Base-by-base conservation (phyloP, 2,329 filamentous ascomycete species). In the Trichoderma polysporum region DNA sequence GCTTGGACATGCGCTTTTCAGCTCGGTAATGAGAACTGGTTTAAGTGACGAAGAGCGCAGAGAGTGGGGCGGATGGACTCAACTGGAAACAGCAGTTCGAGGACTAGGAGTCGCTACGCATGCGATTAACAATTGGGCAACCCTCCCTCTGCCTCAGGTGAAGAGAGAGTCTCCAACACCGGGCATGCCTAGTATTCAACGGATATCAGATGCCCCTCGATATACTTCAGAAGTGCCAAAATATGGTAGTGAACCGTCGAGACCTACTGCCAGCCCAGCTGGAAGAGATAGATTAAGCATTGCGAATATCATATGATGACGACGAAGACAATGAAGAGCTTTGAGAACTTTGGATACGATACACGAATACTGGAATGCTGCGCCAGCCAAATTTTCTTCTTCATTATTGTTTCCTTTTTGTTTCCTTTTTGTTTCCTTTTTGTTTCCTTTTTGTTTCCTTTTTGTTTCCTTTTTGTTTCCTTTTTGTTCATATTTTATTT, bases 41-140 rank as follows among this genome's bases (percentile, higher is more conserved):
- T 77, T 90, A 13, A 85, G 82, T 0, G 83, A 84, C 27, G 84
- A 85, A 12, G 87, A 89, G 70, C 80, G 82, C 52, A 82, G 84
- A 62, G 89, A 91, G 54, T 96, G 92, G 92, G 88, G 89, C 60
- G 92, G 91, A 2, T 97, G 94, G 94, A 86, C 88, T 25, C 85
- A 86, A 69, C 81, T 97, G 15, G 90, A 95, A 73, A 82, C 74
- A 10, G 76, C 78, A 15, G 68, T 78, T 29, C 75, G 78, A 17
- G 73, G 73, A 17, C 67, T 80, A n/a, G 74, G 73, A 10, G 68
- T 68, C 29, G 57, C 41, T 45, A 19, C 72, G 12, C 76, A 73
- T 39, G 27, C 67, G 6, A 47, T 50, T 27, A 50, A 25, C 31
- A 58, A 53, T 5, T 79, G 77, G 78, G 69, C 74, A 19, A 66